A percentile compares a stretch with the other conserved stretches of the same genome.
Evolutionary conservation across 129 eudicot species (phyloP).

Genomic region (Saposhnikovia divaricata): DNA sequence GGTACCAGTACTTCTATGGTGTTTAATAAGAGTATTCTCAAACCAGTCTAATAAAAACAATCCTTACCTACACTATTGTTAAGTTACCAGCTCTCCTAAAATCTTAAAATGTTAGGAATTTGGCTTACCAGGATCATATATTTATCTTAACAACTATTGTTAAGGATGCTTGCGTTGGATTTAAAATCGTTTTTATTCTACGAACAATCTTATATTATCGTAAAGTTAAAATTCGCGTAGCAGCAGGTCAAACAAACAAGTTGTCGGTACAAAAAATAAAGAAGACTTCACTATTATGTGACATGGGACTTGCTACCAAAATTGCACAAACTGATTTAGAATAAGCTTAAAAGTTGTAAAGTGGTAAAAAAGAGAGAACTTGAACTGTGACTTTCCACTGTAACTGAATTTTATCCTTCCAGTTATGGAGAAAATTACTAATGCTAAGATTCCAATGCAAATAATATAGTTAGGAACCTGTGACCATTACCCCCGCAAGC

Average conservation of each 20-base stretch:
- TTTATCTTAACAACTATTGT: no score
- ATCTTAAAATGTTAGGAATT: no score
- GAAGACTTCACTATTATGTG: not conserved
- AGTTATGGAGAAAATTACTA: not conserved
- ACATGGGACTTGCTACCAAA: not conserved
- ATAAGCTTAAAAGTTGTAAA: not conserved
- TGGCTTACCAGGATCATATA: no score
- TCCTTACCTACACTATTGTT: not conserved
- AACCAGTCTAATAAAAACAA: not conserved
- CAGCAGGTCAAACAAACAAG: not conserved
- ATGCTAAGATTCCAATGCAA: not conserved
- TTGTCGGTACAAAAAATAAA: not conserved
- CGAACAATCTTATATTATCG: no score
- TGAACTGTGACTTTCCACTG: not conserved
- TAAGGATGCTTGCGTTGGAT: not conserved
- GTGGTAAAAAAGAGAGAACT: not conserved
- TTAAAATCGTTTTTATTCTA: no score
- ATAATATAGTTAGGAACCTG: not conserved
- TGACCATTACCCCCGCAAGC: not conserved
- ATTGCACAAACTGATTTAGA: not conserved
- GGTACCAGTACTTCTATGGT: not conserved
- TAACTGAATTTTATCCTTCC: not conserved
- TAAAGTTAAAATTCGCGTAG: no score
- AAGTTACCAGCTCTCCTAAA: no score
- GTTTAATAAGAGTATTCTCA: not conserved